A percentile compares a stretch with the other conserved stretches of the same genome.
phyloP scores from a whole-genome alignment of 1,284 basidiomycete genomes.

The Leccinum pallidistipes region DNA sequence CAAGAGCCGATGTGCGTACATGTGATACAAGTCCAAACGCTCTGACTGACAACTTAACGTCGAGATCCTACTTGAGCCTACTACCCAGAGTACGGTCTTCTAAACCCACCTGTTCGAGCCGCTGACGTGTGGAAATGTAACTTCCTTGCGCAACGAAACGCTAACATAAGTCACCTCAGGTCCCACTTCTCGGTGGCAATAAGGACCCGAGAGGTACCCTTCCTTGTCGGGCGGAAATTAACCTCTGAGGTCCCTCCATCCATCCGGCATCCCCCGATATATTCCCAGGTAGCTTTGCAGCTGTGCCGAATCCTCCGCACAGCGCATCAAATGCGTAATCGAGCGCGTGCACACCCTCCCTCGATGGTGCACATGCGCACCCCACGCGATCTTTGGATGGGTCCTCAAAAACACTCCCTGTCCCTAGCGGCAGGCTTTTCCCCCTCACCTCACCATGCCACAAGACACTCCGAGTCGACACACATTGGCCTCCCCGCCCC shows the following conservation, averaged over 20 bases:
- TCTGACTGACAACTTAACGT: constrained; percentile 64
- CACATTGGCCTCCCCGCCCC: not conserved
- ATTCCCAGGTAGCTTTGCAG: no score
- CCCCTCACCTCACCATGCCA: not conserved
- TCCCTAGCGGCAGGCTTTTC: not conserved
- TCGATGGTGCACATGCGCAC: not conserved
- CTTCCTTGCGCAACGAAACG: no score
- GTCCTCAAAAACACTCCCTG: not conserved
- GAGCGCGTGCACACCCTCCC: not conserved
- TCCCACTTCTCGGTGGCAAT: not conserved
- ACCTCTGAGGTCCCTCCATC: not conserved
- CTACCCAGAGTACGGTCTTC: no score
- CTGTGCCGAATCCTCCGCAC: not conserved
- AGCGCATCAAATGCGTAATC: not conserved
- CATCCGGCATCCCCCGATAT: not conserved
- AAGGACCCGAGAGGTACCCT: not conserved
- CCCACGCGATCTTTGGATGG: not conserved
- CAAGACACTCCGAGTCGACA: not conserved
- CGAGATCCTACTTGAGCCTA: not conserved
- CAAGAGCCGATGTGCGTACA: constrained; percentile 73
- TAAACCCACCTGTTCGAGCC: no score
- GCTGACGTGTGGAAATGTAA: no score
- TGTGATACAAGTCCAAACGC: constrained; percentile 80
- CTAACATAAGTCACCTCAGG: no score
- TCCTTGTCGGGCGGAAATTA: not conserved